Evolutionary conservation across 768 basidiomycete genomes (phyloP).

Genomic region (Russula emetica): DNA sequence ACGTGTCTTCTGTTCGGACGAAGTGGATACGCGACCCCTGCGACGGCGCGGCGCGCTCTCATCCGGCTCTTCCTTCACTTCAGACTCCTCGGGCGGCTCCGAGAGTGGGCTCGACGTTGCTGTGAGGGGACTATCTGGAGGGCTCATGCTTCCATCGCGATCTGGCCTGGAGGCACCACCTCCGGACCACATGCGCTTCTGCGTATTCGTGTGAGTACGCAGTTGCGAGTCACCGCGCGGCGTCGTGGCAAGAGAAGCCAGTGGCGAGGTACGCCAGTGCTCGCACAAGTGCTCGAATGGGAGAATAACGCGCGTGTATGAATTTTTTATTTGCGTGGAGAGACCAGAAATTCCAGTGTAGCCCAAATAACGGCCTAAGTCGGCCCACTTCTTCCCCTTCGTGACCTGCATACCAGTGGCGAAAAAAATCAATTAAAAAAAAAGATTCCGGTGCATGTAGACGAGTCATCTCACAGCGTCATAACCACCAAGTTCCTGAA

Average conservation of each 20-base stretch:
- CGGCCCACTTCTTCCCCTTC: conserved; percentile 80
- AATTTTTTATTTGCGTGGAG: conserved; percentile 82
- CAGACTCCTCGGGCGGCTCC: conserved; percentile 75
- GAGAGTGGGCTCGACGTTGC: conserved; percentile 73
- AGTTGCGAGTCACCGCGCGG: conserved; percentile 38
- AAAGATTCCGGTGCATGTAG: background rate
- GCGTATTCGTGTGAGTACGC: conserved; percentile 52
- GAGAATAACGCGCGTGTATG: conserved; percentile 85
- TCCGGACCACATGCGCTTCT: conserved; percentile 36
- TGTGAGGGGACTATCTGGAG: conserved; percentile 73
- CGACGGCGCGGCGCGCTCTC: conserved; percentile 42
- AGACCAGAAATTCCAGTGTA: conserved; percentile 79
- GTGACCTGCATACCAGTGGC: conserved; percentile 56
- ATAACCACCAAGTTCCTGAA: conserved; percentile 83
- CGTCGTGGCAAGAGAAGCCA: conserved; percentile 34
- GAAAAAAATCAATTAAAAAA: background rate
- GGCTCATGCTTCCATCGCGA: conserved; percentile 37
- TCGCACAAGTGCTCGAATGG: conserved; percentile 94
- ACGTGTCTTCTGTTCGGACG: conserved; percentile 45
- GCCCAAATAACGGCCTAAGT: conserved; percentile 76
- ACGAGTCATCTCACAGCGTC: conserved; percentile 58
- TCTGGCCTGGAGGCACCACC: conserved; percentile 34
- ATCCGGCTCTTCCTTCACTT: conserved; percentile 52
- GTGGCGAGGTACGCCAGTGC: conserved; percentile 63
- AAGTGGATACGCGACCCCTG: conserved; percentile 49